Evolutionary conservation across 2,329 filamentous ascomycete genomes (phyloP).

Genomic region (Diaporthe longicolla): DNA sequence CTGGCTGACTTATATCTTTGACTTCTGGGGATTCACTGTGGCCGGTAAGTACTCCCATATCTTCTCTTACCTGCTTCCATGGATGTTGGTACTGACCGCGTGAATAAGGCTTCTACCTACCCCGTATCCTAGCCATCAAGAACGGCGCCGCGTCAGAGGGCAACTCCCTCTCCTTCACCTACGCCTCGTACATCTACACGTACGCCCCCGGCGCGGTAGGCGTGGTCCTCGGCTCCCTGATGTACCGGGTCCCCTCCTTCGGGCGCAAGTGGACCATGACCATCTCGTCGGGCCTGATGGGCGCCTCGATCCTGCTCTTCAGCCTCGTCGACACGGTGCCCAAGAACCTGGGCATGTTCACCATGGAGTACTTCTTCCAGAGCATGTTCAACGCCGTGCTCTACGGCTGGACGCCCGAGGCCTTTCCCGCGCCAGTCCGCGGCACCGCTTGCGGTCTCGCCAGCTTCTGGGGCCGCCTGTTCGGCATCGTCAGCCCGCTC

Average conservation of each 20-base stretch:
- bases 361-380: conserved; percentile 68
- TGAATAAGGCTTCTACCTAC: conserved; percentile 57
- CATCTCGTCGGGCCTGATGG: conserved; percentile 59
- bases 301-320: conserved; percentile 60
- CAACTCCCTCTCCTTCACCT: conserved; percentile 59
- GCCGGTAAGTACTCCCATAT: conserved; percentile 48
- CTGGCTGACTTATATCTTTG: conserved; percentile 57
- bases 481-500: conserved; percentile 70
- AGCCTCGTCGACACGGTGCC: conserved; percentile 59
- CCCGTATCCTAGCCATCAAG: conserved; percentile 65
- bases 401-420: conserved; percentile 66
- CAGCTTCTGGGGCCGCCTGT: conserved; percentile 71
- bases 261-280: conserved; percentile 59
- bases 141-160: conserved; percentile 58
- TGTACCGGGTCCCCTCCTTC: conserved; percentile 57
- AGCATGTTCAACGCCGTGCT: conserved; percentile 65
- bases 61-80: not conserved
- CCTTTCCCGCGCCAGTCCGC: conserved; percentile 64
- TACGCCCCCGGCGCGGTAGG: conserved; percentile 66
- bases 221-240: conserved; percentile 61
- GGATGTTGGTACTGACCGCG: not conserved
- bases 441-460: conserved; percentile 69
- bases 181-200: conserved; percentile 68
- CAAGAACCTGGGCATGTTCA: conserved; percentile 63
- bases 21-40: conserved; percentile 56